These are phyloP conservation scores for Athelia sp. DNA, from an alignment of 1,284 basidiomycete genomes.

Conservation along the genomic window DNA sequence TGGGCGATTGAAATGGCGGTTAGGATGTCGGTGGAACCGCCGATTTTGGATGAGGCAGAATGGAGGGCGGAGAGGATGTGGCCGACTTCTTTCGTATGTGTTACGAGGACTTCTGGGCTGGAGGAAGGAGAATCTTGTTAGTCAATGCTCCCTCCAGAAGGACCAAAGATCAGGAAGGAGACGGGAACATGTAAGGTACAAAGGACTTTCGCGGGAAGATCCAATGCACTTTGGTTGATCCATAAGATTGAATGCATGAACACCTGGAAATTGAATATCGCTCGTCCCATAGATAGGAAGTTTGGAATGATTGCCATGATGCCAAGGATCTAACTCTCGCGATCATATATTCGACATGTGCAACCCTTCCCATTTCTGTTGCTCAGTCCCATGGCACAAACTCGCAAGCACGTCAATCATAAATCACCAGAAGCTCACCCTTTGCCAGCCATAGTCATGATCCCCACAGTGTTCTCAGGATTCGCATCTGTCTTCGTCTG, in stretches of 20 bases:
- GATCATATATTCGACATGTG: too few relatives aligned
- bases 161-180: not conserved
- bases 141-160: not conserved
- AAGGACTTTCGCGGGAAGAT: too few relatives aligned
- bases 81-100: slow-evolving; percentile 92
- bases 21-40: slow-evolving; percentile 78
- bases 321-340: too few relatives aligned
- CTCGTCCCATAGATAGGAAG: too few relatives aligned
- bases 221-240: too few relatives aligned
- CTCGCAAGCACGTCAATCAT: too few relatives aligned
- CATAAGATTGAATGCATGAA: too few relatives aligned
- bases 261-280: too few relatives aligned
- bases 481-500: slow-evolving; percentile 93
- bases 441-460: slow-evolving; percentile 98
- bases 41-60: slow-evolving; percentile 62
- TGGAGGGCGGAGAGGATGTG: slow-evolving; percentile 85
- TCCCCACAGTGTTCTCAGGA: slow-evolving; percentile 94
- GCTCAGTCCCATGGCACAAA: too few relatives aligned
- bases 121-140: not conserved
- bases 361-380: too few relatives aligned
- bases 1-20: slow-evolving; percentile 93
- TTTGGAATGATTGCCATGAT: too few relatives aligned
- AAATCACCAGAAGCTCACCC: slow-evolving; percentile 48
- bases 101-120: slow-evolving; percentile 93
- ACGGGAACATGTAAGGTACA: too few relatives aligned